phyloP scores from a whole-genome alignment of 2,329 filamentous ascomycete genomes.

The Annulohypoxylon truncatum region DNA sequence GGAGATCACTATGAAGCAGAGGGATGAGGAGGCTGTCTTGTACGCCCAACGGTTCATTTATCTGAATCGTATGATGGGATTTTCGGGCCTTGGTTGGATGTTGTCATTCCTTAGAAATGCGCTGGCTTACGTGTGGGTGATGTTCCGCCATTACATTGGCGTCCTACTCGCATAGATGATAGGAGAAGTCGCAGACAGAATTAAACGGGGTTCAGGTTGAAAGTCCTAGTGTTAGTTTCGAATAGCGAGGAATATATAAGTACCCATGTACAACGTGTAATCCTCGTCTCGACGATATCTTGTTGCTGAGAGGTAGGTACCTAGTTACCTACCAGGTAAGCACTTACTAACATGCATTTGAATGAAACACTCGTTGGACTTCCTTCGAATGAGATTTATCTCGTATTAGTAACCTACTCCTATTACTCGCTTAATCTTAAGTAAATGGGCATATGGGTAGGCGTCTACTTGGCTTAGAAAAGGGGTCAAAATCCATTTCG shows the following conservation, averaged over 20 bases:
- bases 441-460: no score
- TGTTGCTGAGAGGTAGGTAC: no score
- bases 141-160: neutral
- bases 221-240: neutral
- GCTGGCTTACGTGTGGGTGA: constrained; percentile 8
- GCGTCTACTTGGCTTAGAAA: no score
- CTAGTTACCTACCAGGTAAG: no score
- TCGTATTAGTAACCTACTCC: no score
- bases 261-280: no score
- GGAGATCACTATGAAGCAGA: constrained; percentile 35
- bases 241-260: neutral
- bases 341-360: no score
- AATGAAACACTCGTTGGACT: neutral
- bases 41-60: constrained; percentile 14
- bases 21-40: constrained; percentile 6
- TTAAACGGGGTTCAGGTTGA: no score
- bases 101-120: constrained; percentile 6
- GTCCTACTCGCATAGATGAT: neutral
- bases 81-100: constrained; percentile 8
- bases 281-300: no score
- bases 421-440: no score
- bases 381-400: neutral
- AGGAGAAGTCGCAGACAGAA: neutral
- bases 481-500: no score
- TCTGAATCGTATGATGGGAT: constrained; percentile 12